phyloP scores from a whole-genome alignment of 2,329 filamentous ascomycete species.

The Sarocladium brachiariae region DNA sequence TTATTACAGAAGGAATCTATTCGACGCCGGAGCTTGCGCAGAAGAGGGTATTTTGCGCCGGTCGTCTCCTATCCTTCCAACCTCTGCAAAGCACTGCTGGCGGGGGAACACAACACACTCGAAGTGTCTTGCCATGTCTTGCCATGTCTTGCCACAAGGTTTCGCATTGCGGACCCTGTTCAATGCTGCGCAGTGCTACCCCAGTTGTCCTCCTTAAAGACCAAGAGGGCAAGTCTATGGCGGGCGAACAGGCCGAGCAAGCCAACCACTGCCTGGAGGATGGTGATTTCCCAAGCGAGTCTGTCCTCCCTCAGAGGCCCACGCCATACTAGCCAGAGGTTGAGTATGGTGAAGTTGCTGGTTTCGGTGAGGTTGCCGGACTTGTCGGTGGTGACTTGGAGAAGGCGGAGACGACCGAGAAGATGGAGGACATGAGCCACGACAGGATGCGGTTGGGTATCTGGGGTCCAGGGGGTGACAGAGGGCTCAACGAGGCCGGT shows the following conservation, averaged over 20 bases:
- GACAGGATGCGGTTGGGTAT: conserved; percentile 59
- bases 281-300: conserved; percentile 70
- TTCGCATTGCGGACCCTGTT: no score
- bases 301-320: conserved; percentile 84
- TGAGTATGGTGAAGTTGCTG: conserved; percentile 87
- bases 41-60: not conserved
- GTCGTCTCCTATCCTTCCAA: not conserved
- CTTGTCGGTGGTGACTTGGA: conserved; percentile 61
- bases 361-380: conserved; percentile 69
- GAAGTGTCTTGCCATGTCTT: no score
- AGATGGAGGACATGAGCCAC: conserved; percentile 60
- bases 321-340: conserved; percentile 93
- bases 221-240: conserved; percentile 75
- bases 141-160: no score
- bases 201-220: conserved; percentile 88
- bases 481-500: conserved; percentile 84
- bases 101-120: not conserved
- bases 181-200: conserved; percentile 27
- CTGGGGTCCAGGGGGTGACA: conserved; percentile 64
- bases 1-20: no score
- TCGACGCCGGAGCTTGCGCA: not conserved
- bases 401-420: conserved; percentile 59
- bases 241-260: conserved; percentile 78
- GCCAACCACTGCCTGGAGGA: conserved; percentile 70
- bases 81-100: no score